Conservation (phyloP, 1,284 basidiomycete genomes). For the Xerocomus amazonicus region DNA sequence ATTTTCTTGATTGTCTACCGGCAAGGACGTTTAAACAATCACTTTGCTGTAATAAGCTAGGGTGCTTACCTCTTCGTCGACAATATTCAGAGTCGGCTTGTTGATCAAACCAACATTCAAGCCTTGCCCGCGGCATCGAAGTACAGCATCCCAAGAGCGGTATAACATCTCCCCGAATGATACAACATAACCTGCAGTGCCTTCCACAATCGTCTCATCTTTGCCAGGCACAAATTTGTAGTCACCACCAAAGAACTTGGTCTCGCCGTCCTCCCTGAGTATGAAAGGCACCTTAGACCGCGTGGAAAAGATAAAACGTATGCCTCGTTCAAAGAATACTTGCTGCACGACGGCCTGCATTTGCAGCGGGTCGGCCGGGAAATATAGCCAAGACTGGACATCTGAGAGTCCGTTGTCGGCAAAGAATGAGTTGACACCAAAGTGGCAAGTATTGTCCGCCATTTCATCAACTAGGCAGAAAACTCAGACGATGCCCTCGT, state of each 20-base stretch:
- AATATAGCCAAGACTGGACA: slow-evolving; percentile 75
- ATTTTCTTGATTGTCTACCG: slow-evolving; percentile 61
- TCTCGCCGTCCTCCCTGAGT: slow-evolving; percentile 69
- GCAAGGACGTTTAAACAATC: neutral
- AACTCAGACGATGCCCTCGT: neutral
- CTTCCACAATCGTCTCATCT: slow-evolving; percentile 71
- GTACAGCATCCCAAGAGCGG: slow-evolving; percentile 75
- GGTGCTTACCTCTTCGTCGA: slow-evolving; percentile 66
- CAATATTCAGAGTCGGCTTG: slow-evolving; percentile 77
- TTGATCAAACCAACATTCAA: slow-evolving; percentile 80
- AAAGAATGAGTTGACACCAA: slow-evolving; percentile 81
- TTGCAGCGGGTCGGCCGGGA: slow-evolving; percentile 78
- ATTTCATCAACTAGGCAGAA: slow-evolving; percentile 58
- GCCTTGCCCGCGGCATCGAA: slow-evolving; percentile 65
- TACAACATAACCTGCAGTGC: slow-evolving; percentile 72
- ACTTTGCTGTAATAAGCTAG: neutral
- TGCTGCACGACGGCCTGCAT: slow-evolving; percentile 74
- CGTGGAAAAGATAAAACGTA: slow-evolving; percentile 84
- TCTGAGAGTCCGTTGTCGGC: slow-evolving; percentile 82
- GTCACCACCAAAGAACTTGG: slow-evolving; percentile 61
- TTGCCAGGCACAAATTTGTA: slow-evolving; percentile 81
- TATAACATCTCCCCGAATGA: slow-evolving; percentile 82
- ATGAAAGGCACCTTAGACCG: slow-evolving; percentile 84
- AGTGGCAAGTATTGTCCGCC: slow-evolving; percentile 85
- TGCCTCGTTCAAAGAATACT: slow-evolving; percentile 77